Evolutionary conservation across 352 stramenopile genomes (phyloP).

Genomic region (Globisporangium spinosum): DNA sequence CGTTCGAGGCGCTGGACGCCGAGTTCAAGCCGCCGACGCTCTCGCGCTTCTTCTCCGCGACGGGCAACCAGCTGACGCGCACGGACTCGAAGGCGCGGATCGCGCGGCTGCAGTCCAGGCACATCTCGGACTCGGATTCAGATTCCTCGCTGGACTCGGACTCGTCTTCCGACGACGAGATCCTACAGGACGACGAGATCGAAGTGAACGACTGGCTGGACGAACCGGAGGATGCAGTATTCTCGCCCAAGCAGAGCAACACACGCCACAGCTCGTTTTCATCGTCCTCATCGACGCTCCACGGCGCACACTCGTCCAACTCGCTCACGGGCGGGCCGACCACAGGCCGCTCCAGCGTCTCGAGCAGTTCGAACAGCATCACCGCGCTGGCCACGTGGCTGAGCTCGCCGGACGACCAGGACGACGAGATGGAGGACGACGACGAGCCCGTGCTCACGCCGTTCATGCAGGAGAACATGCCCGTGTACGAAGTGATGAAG

Average conservation of each 20-base stretch:
- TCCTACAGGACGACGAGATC: conserved; percentile 45
- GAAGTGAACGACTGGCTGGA: conserved; percentile 76
- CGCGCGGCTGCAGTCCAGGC: conserved; percentile 16
- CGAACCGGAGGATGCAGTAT: conserved; percentile 56
- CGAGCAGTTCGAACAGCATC: conserved; percentile 58
- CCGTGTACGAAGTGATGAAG: conserved; percentile 86
- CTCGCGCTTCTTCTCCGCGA: conserved; percentile 17
- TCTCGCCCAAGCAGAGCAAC: conserved; percentile 39
- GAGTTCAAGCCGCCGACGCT: conserved; percentile 23
- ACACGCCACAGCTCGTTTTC: conserved; percentile 49
- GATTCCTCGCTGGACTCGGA: conserved; percentile 35
- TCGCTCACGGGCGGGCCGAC: conserved; percentile 30
- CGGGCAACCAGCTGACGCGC: conserved; percentile 9
- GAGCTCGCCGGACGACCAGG: conserved; percentile 55
- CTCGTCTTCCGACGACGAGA: conserved; percentile 27
- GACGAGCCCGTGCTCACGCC: conserved; percentile 62
- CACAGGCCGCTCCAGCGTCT: conserved; percentile 31
- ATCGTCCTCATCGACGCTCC: conserved; percentile 39
- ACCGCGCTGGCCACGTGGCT: conserved; percentile 63
- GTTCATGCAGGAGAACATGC: conserved; percentile 82
- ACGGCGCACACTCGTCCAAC: conserved; percentile 28
- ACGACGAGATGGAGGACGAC: conserved; percentile 64
- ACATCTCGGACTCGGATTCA: conserved; percentile 33
- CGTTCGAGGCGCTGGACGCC: conserved; percentile 21
- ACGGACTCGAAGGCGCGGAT: conserved; percentile 23